These are phyloP conservation scores for Pelargonium australe DNA, from an alignment of 441 rosid species.

Conservation along the genomic window DNA sequence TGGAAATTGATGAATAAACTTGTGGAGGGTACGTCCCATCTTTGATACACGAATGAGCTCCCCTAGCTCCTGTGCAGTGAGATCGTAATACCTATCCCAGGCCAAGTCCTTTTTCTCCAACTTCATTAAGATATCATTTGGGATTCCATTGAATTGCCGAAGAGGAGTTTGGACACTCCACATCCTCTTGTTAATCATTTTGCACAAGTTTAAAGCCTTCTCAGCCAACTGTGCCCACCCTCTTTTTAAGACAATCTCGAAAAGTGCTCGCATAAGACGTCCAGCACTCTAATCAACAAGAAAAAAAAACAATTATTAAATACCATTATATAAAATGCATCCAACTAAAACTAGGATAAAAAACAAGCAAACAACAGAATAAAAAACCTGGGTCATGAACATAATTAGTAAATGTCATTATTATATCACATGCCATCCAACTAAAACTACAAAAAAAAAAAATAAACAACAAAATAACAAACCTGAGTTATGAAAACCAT, in stretches of 20 bases:
- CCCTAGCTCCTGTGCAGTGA: conserved; percentile 83
- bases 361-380: too few relatives aligned
- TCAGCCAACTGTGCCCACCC: conserved; percentile 95
- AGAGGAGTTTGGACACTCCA: conserved; percentile 96
- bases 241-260: conserved; percentile 80
- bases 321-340: too few relatives aligned
- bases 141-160: conserved; percentile 77
- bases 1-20: conserved; percentile 82
- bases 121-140: conserved; percentile 72
- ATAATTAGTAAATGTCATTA: conserved; percentile 18
- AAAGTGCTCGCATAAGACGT: conserved; percentile 84
- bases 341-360: too few relatives aligned
- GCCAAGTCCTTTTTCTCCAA: conserved; percentile 93
- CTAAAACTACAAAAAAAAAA: too few relatives aligned
- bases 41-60: conserved; percentile 76
- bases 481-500: conserved; percentile 96
- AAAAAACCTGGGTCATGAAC: conserved; percentile 82
- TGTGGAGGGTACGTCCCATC: conserved; percentile 87
- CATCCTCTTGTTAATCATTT: conserved; percentile 89
- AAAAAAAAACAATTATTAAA: too few relatives aligned
- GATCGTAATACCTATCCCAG: conserved; percentile 93
- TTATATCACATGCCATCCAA: too few relatives aligned
- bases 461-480: conserved; percentile 12
- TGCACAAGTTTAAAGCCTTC: conserved; percentile 84
- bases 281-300: conserved; percentile 70